phyloP scores from a whole-genome alignment of 1,139 yeast species.

The Blastobotrys malaysiensis region DNA sequence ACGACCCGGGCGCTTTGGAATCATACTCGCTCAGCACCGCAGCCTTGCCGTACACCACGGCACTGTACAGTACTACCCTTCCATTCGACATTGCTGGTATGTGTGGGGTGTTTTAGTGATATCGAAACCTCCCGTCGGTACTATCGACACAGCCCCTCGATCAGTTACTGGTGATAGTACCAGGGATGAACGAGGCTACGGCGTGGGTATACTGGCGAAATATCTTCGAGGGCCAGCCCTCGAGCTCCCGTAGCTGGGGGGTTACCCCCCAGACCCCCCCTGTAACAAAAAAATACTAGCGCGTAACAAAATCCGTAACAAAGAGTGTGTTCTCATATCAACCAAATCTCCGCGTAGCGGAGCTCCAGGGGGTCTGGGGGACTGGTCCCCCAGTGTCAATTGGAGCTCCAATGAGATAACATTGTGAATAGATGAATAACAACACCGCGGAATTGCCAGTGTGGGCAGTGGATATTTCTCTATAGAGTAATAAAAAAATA shows the following conservation, averaged over 20 bases:
- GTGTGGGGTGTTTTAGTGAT: neutral
- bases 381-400: too few species aligned
- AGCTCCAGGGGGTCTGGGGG: too few species aligned
- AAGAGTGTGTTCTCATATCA: too few species aligned
- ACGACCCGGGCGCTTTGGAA: neutral
- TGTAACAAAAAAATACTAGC: too few species aligned
- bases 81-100: neutral
- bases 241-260: neutral
- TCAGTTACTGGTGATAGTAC: too few species aligned
- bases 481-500: conserved; percentile 16
- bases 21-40: neutral
- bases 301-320: too few species aligned
- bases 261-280: neutral
- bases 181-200: too few species aligned
- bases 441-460: neutral
- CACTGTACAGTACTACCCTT: neutral
- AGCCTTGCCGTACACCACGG: neutral
- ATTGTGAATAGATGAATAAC: neutral
- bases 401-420: too few species aligned
- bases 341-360: too few species aligned
- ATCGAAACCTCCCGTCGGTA: neutral
- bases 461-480: conserved; percentile 12
- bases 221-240: too few species aligned
- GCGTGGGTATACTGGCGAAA: too few species aligned
- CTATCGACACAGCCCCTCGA: neutral